Conservation (phyloP, 2,329 filamentous ascomycete genomes). For the Ophiocordyceps camponoti-floridani region DNA sequence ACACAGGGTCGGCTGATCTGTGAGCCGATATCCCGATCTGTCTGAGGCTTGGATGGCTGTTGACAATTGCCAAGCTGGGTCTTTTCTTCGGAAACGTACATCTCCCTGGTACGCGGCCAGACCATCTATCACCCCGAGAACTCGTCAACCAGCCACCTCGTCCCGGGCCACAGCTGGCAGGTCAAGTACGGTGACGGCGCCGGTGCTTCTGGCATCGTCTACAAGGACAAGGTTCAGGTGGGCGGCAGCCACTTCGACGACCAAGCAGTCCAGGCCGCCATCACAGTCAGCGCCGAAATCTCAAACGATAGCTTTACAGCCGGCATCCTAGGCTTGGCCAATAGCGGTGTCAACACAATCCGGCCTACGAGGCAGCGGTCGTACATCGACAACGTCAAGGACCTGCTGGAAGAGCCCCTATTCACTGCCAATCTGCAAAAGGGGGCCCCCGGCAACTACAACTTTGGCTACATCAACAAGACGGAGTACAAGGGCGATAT, state of each 20-base stretch:
- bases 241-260: slow-evolving; percentile 37
- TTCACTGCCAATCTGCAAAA: slow-evolving; percentile 19
- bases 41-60: neutral
- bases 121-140: slow-evolving; percentile 33
- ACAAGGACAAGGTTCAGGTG: slow-evolving; percentile 44
- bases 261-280: slow-evolving; percentile 50
- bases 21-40: slow-evolving; percentile 5
- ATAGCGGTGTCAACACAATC: slow-evolving; percentile 15
- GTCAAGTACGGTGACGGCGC: slow-evolving; percentile 50
- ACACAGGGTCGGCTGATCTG: slow-evolving; percentile 41
- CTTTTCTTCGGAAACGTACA: slow-evolving; percentile 39
- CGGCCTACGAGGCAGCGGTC: slow-evolving; percentile 13
- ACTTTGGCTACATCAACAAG: slow-evolving; percentile 32
- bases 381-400: slow-evolving; percentile 17
- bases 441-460: slow-evolving; percentile 16
- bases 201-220: slow-evolving; percentile 44
- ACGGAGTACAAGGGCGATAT: slow-evolving; percentile 38
- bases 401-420: slow-evolving; percentile 11
- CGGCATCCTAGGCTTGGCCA: slow-evolving; percentile 17
- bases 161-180: slow-evolving; percentile 28
- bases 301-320: slow-evolving; percentile 15
- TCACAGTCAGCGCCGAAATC: slow-evolving; percentile 30
- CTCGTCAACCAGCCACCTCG: slow-evolving; percentile 22
- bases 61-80: slow-evolving; percentile 38
- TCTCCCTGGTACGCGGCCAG: slow-evolving; percentile 29